phyloP scores from a whole-genome alignment of 805 yeast genomes.

The Candida berthetii region DNA sequence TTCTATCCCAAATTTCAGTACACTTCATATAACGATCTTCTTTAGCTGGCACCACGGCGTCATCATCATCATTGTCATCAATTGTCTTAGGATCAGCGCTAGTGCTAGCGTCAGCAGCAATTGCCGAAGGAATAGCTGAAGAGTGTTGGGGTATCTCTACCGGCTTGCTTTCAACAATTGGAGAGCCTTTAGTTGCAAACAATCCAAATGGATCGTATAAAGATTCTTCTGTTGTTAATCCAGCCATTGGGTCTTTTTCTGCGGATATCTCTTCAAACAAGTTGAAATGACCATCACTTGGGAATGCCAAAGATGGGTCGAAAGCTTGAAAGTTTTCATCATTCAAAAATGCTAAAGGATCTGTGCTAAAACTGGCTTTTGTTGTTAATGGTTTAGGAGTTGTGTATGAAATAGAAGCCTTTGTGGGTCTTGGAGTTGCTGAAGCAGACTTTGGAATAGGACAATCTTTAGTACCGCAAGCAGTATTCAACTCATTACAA shows the following conservation, averaged over 20 bases:
- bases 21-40: slow-evolving; percentile 61
- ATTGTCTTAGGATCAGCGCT: slow-evolving; percentile 1
- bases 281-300: slow-evolving; percentile 5
- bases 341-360: slow-evolving; percentile 41
- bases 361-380: slow-evolving; percentile 17
- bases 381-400: slow-evolving; percentile 3
- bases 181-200: slow-evolving; percentile 9
- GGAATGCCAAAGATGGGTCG: slow-evolving; percentile 50
- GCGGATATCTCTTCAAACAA: slow-evolving; percentile 10
- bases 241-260: slow-evolving; percentile 31
- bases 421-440: slow-evolving; percentile 3
- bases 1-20: slow-evolving; percentile 94
- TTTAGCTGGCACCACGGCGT: slow-evolving; percentile 63
- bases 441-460: slow-evolving; percentile 50
- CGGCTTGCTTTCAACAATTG: slow-evolving; percentile 4
- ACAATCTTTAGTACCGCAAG: slow-evolving; percentile 70
- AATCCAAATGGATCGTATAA: slow-evolving; percentile 45
- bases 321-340: slow-evolving; percentile 28
- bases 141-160: background rate
- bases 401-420: background rate
- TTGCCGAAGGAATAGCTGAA: no score
- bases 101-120: background rate
- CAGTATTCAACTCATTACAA: slow-evolving; percentile 70
- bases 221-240: slow-evolving; percentile 49
- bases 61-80: slow-evolving; percentile 21